These are phyloP conservation scores for Apophysomyces elegans DNA, from an alignment of 371 early-diverging fungal genomes.

Conservation along the genomic window DNA sequence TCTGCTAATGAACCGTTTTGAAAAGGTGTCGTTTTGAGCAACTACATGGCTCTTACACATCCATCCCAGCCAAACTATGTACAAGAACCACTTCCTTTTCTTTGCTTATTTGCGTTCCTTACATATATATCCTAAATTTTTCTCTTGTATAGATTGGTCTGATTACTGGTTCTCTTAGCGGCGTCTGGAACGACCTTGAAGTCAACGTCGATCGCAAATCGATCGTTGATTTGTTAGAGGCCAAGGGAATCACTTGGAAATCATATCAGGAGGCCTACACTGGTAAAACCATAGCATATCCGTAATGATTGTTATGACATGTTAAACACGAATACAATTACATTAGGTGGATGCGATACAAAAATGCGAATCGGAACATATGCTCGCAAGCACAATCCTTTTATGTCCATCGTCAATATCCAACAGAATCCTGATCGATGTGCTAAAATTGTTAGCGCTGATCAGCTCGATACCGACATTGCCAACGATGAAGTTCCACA, in stretches of 20 bases:
- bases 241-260: constrained; percentile 53
- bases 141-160: constrained; percentile 8
- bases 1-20: constrained; percentile 22
- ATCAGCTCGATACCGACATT: constrained; percentile 56
- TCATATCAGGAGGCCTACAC: constrained; percentile 49
- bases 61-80: constrained; percentile 37
- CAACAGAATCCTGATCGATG: constrained; percentile 51
- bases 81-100: constrained; percentile 39
- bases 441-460: constrained; percentile 54
- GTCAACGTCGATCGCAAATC: constrained; percentile 24
- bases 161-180: constrained; percentile 31
- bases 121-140: not conserved
- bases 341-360: constrained; percentile 27
- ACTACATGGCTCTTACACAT: constrained; percentile 47
- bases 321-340: not conserved
- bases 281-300: constrained; percentile 21
- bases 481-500: constrained; percentile 52
- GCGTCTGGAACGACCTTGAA: constrained; percentile 27
- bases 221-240: constrained; percentile 39
- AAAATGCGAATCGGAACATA: constrained; percentile 36
- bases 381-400: constrained; percentile 64
- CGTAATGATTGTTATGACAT: not conserved
- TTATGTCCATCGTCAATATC: constrained; percentile 60
- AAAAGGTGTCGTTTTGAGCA: constrained; percentile 39
- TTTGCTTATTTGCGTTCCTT: not conserved